Evolutionary conservation across 176 grass and related monocot genomes (phyloP), one percentile per base, ranked within the genome.

Genomic region (Secale cereale): DNA sequence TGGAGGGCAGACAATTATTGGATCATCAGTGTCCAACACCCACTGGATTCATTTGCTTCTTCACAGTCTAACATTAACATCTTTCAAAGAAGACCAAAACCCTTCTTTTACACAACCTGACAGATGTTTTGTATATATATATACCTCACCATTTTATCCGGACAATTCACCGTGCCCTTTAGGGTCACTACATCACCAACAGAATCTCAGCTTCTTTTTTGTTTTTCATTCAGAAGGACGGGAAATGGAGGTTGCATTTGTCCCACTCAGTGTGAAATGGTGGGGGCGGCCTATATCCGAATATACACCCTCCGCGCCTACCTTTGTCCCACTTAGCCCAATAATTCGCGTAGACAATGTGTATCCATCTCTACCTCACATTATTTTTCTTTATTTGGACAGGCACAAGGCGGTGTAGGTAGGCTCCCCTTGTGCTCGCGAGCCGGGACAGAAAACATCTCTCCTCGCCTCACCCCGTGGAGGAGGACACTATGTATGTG

Each of bases 321-420:
- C 46, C 33, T 87, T 87, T 90, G 46, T 56, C 80, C 80, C 84
- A 83, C 88, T 30, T 11, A 28, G 32, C 28, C 9, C 80, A 90
- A 90, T 87, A 90, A 87, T 90, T 87, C 60, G 76, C 67, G 48
- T 52, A 19, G 48, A 17, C 12, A 65, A 60, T 23, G 66, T 46
- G 66, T 75, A 74, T 31, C 32, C 41, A 90, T 35, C 74, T 66
- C 79, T 66, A 31, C 80, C 76, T 90, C 89, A 87, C 80, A 60
- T 75, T 33, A 75, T 74, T 80, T 36, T 83, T 75, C 59, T 83
- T 83, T 80, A 84, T 75, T 41, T 74, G 74, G 80, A 74, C 43
- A 67, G 12, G 79, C 79, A 79, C 73, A 61, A 22, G 19, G 16
- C 32, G 8, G 27, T 8, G 27, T 71, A 26, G 72, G 77, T 45